A percentile compares a stretch with the other conserved stretches of the same genome.
Evolutionary conservation across 257 asterid species (phyloP).

Genomic region (Sherardia arvensis): DNA sequence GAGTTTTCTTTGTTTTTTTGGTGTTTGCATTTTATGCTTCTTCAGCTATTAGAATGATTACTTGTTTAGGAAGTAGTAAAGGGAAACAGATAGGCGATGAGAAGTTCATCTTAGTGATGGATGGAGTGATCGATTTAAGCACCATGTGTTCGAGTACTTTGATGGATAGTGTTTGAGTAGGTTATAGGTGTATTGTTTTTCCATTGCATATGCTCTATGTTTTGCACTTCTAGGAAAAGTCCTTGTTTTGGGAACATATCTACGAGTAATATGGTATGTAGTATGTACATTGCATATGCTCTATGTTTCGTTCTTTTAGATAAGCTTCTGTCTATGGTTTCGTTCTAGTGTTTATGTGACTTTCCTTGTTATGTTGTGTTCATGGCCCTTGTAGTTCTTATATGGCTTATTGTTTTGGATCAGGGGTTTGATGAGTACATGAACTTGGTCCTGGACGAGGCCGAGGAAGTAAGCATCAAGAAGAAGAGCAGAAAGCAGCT

Average conservation of each 20-base stretch:
- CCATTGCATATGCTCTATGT: background rate
- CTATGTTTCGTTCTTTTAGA: background rate
- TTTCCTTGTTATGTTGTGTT: background rate
- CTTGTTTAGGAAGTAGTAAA: background rate
- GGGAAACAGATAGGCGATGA: background rate
- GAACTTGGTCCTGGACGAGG: conserved; percentile 54
- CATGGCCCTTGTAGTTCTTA: background rate
- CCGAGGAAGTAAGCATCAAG: conserved; percentile 53
- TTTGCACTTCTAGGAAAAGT: background rate
- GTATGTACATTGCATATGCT: background rate
- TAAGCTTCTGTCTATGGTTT: background rate
- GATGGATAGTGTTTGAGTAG: background rate
- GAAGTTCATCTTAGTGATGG: background rate
- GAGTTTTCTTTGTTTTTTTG: background rate
- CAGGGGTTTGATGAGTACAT: conserved; percentile 53
- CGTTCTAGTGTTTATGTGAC: background rate
- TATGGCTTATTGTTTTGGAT: background rate
- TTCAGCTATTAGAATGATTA: background rate
- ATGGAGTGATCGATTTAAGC: background rate
- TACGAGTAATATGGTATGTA: too few species aligned
- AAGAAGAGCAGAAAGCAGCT: conserved; percentile 49
- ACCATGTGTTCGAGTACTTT: background rate
- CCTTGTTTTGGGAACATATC: background rate
- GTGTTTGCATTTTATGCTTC: background rate
- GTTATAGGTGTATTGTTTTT: background rate